Evolutionary conservation across 2,329 filamentous ascomycete genomes (phyloP).

Genomic region (Verticillium nubilum): DNA sequence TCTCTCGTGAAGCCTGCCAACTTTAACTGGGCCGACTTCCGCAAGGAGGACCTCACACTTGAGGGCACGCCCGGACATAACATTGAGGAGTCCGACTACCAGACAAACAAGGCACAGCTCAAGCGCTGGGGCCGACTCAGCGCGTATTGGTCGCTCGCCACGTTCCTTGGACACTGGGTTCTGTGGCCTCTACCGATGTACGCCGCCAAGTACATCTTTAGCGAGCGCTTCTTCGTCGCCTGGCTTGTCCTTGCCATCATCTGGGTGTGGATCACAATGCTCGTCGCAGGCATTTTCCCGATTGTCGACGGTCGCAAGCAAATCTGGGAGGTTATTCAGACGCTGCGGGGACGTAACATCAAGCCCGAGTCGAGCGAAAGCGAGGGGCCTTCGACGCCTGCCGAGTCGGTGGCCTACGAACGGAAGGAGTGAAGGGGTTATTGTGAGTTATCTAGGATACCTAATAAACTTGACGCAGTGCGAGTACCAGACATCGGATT

Average conservation of each 20-base stretch:
- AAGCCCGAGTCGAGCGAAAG: background rate
- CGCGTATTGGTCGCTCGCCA: conserved; percentile 39
- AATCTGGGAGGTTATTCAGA: conserved; percentile 12
- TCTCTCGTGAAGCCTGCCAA: conserved; percentile 37
- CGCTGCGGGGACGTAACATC: background rate
- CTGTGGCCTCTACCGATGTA: conserved; percentile 52
- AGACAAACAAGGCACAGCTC: conserved; percentile 26
- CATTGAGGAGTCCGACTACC: conserved; percentile 13
- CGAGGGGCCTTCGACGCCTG: background rate
- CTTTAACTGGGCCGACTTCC: conserved; percentile 31
- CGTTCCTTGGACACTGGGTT: conserved; percentile 48
- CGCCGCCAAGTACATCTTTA: conserved; percentile 42
- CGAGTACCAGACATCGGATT: too few species aligned
- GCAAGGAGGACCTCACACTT: conserved; percentile 34
- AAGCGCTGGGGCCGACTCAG: conserved; percentile 42
- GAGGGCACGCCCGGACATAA: conserved; percentile 14
- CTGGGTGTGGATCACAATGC: conserved; percentile 46
- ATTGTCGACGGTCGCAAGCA: conserved; percentile 39
- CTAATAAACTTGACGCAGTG: too few species aligned
- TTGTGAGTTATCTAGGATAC: too few species aligned
- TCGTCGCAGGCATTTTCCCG: conserved; percentile 43
- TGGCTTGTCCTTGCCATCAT: conserved; percentile 46
- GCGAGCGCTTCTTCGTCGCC: conserved; percentile 39
- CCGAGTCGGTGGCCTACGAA: background rate
- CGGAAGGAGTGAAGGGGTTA: background rate